A percentile compares a stretch with the other conserved stretches of the same genome.
These are phyloP conservation scores for Emergomyces orientalis DNA, from an alignment of 2,329 filamentous ascomycete genomes.

Conservation along the genomic window DNA sequence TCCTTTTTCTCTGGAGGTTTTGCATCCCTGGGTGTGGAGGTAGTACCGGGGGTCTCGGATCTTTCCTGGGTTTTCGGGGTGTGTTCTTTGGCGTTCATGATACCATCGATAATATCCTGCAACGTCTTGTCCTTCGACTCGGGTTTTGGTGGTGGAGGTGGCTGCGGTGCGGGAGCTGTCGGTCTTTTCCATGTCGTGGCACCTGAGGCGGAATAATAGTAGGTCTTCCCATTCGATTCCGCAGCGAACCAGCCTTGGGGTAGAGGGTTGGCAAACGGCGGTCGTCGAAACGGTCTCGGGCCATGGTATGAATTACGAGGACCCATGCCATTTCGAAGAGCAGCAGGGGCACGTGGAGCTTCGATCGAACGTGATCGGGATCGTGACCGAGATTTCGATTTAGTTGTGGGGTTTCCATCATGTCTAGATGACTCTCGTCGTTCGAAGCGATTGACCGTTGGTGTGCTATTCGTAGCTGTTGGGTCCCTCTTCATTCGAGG, in stretches of 20 bases:
- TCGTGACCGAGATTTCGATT: slow-evolving; percentile 39
- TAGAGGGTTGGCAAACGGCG: slow-evolving; percentile 44
- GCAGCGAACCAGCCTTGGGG: slow-evolving; percentile 82
- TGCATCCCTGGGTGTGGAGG: slow-evolving; percentile 52
- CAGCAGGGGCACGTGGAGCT: slow-evolving; percentile 36
- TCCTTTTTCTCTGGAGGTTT: slow-evolving; percentile 44
- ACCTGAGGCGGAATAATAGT: slow-evolving; percentile 76
- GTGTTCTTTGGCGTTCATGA: slow-evolving; percentile 59
- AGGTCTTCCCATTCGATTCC: slow-evolving; percentile 62
- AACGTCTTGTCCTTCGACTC: slow-evolving; percentile 66
- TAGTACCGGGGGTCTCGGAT: slow-evolving; percentile 47
- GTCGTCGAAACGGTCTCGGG: slow-evolving; percentile 48
- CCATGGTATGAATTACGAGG: slow-evolving; percentile 50
- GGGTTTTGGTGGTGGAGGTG: slow-evolving; percentile 51
- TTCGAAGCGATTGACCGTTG: slow-evolving; percentile 56
- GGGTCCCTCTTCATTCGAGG: slow-evolving; percentile 78
- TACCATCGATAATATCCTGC: slow-evolving; percentile 75
- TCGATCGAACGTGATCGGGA: slow-evolving; percentile 41
- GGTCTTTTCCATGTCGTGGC: slow-evolving; percentile 75
- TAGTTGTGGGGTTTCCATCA: slow-evolving; percentile 40
- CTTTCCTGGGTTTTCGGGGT: slow-evolving; percentile 44
- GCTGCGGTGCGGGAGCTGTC: slow-evolving; percentile 57
- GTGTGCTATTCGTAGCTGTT: slow-evolving; percentile 42
- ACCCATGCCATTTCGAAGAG: slow-evolving; percentile 44
- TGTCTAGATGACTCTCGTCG: slow-evolving; percentile 45